Percentiles rank a stretch among this genome's conserved stretches.
Conservation (phyloP, 306 rosid genomes). For the Rosa chinensis region DNA sequence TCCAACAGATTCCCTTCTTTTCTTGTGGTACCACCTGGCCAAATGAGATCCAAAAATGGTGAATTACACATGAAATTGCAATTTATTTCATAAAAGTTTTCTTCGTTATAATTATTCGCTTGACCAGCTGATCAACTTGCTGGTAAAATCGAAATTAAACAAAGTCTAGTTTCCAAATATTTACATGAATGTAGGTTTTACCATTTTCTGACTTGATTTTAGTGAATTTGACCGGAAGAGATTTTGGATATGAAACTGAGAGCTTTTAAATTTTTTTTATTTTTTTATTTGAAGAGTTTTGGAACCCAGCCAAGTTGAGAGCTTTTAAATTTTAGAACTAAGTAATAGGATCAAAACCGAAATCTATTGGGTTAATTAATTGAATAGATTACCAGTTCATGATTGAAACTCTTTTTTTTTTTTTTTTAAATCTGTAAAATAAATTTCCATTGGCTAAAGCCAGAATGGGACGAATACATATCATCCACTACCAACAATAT, state of each 20-base stretch:
- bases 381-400: too few species aligned
- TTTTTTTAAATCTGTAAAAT: too few species aligned
- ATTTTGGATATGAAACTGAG: not conserved
- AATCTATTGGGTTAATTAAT: not conserved
- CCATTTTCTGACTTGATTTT: not conserved
- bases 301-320: too few species aligned
- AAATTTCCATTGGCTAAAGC: too few species aligned
- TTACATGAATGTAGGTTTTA: not conserved
- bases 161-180: not conserved
- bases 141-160: not conserved
- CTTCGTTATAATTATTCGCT: not conserved
- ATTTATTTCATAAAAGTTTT: not conserved
- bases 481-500: too few species aligned
- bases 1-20: conserved; percentile 12
- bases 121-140: not conserved
- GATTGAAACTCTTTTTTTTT: too few species aligned
- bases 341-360: not conserved
- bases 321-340: too few species aligned
- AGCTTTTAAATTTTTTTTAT: too few species aligned
- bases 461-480: too few species aligned
- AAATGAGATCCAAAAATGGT: not conserved
- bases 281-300: too few species aligned
- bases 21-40: not conserved
- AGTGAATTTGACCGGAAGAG: not conserved
- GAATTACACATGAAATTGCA: not conserved